These are phyloP conservation scores for Wallacemonas sp. DNA, from an alignment of 208 protist species.

Conservation along the genomic window DNA sequence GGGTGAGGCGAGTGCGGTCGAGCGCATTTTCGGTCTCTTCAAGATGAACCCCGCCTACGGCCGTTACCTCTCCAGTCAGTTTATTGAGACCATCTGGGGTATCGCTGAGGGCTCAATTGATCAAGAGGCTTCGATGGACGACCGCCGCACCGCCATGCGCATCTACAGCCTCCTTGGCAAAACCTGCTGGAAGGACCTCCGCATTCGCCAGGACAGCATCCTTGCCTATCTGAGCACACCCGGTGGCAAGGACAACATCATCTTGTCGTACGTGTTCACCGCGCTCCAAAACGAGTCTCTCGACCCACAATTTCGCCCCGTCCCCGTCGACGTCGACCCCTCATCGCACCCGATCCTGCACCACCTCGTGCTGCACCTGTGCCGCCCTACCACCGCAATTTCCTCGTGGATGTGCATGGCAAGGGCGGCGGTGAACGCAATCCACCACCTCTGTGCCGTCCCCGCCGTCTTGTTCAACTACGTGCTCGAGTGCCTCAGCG, in stretches of 20 bases:
- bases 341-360: conserved; percentile 56
- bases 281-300: conserved; percentile 70
- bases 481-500: conserved; percentile 68
- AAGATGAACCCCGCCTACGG: conserved; percentile 61
- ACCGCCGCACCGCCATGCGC: conserved; percentile 85
- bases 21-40: conserved; percentile 78
- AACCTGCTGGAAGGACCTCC: conserved; percentile 71
- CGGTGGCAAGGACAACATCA: conserved; percentile 76
- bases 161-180: conserved; percentile 86
- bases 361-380: conserved; percentile 80
- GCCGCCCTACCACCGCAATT: conserved; percentile 68
- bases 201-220: conserved; percentile 67
- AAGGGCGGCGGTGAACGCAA: conserved; percentile 61
- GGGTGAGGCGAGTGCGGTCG: conserved; percentile 85
- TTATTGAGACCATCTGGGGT: conserved; percentile 87
- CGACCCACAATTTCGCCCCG: conserved; percentile 72
- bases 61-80: conserved; percentile 61
- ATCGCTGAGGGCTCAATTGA: conserved; percentile 81
- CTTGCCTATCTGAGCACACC: conserved; percentile 62
- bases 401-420: conserved; percentile 83
- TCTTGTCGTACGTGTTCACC: conserved; percentile 79
- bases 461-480: conserved; percentile 79
- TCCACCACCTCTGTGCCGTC: conserved; percentile 78
- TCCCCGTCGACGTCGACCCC: conserved; percentile 46
- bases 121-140: conserved; percentile 40